Evolutionary conservation across 2,329 filamentous ascomycete species (phyloP).

Genomic region (Diaporthe humulicola): DNA sequence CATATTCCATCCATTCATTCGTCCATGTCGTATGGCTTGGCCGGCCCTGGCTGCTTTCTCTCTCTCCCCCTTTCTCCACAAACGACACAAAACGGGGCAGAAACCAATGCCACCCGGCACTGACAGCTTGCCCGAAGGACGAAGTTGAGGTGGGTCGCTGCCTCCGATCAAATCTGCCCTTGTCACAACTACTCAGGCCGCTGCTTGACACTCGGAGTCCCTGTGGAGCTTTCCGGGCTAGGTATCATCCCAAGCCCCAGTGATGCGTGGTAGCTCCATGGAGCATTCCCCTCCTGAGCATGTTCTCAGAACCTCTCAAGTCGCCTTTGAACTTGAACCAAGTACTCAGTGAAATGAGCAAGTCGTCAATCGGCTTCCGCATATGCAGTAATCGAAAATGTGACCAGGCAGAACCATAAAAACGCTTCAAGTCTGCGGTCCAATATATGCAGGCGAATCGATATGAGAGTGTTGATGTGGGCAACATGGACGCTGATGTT

Average conservation of each 20-base stretch:
- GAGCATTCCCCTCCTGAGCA: not conserved
- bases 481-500: constrained; percentile 32
- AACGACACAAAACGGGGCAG: constrained; percentile 1
- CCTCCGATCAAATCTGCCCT: not conserved
- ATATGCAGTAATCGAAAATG: constrained; percentile 27
- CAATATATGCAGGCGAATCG: constrained; percentile 40
- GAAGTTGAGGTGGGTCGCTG: not conserved
- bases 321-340: not conserved
- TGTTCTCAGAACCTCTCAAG: constrained; percentile 16
- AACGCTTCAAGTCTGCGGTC: constrained; percentile 26
- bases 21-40: constrained; percentile 27
- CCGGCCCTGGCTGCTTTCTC: not conserved
- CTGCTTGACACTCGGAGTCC: not conserved
- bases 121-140: not conserved
- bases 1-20: constrained; percentile 35
- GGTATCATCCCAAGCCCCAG: not conserved
- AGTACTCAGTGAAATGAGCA: not conserved
- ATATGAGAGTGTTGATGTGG: constrained; percentile 29
- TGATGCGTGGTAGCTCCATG: not conserved
- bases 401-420: constrained; percentile 20
- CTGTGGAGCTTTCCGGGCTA: not conserved
- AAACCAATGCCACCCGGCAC: not conserved
- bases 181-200: not conserved
- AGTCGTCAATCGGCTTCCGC: not conserved
- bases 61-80: constrained; percentile 1